phyloP scores from a whole-genome alignment of 352 stramenopile genomes.

The Globisporangium radiosum region DNA sequence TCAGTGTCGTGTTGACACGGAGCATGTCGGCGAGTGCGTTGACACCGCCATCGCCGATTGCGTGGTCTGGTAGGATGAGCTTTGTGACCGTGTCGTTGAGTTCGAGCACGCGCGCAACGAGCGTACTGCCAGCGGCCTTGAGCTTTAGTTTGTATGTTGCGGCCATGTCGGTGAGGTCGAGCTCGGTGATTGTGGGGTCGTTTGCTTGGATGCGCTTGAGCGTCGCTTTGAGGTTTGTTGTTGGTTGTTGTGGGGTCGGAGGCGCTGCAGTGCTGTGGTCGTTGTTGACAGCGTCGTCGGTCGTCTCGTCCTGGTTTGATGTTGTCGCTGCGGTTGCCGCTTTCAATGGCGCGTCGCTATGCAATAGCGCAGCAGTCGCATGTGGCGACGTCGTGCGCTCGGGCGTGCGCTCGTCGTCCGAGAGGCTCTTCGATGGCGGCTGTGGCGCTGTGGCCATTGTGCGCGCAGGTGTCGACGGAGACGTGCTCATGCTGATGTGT shows the following conservation, averaged over 20 bases:
- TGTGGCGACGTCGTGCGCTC: conserved; percentile 11
- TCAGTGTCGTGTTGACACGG: conserved; percentile 34
- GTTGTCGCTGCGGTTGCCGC: not conserved
- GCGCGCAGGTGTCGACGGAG: too few species aligned
- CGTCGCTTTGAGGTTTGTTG: conserved; percentile 31
- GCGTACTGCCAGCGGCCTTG: conserved; percentile 21
- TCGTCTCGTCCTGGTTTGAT: conserved; percentile 7
- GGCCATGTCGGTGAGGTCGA: conserved; percentile 52
- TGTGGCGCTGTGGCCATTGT: too few species aligned
- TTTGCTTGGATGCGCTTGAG: conserved; percentile 51
- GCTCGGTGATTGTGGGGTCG: conserved; percentile 42
- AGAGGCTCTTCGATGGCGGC: conserved; percentile 6
- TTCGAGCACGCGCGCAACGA: conserved; percentile 48
- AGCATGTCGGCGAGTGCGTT: conserved; percentile 49
- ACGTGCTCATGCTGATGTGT: too few species aligned
- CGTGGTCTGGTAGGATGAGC: conserved; percentile 42
- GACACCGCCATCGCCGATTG: conserved; percentile 40
- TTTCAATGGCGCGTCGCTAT: not conserved
- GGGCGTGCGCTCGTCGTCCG: conserved; percentile 9
- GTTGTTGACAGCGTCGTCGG: not conserved
- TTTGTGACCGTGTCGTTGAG: conserved; percentile 36
- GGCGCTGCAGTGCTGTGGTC: too few species aligned
- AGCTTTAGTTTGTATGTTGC: conserved; percentile 38
- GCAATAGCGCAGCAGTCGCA: not conserved
- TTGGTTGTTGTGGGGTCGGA: not conserved